A percentile compares a stretch with the other conserved stretches of the same genome.
Conservation (phyloP, 495 filamentous ascomycete genomes). For the Aspergillus sclerotioniger region DNA sequence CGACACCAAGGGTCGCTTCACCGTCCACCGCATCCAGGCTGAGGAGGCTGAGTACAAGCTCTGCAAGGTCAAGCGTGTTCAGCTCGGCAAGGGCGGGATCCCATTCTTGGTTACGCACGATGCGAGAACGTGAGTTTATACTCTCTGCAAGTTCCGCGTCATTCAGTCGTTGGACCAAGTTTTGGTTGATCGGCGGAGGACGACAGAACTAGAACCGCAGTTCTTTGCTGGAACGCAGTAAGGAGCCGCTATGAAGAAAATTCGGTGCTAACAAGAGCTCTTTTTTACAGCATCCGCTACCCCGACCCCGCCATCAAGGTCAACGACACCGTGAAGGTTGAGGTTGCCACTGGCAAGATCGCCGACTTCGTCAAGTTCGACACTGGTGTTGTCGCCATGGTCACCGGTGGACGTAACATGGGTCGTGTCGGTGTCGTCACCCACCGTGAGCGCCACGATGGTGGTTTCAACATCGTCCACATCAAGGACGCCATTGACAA, state of each 20-base stretch:
- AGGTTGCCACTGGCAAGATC: slow-evolving; percentile 95
- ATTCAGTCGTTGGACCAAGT: slow-evolving; percentile 99
- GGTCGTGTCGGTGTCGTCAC: slow-evolving; percentile 99
- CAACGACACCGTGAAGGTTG: slow-evolving; percentile 99
- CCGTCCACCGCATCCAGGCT: slow-evolving; percentile 95
- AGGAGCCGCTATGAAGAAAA: slow-evolving; percentile 28
- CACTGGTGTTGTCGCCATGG: slow-evolving; percentile 95
- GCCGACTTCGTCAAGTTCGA: slow-evolving; percentile 94
- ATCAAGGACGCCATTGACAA: slow-evolving; percentile 99
- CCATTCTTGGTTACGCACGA: slow-evolving; percentile 99
- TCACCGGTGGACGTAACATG: slow-evolving; percentile 98
- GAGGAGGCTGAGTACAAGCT: slow-evolving; percentile 99
- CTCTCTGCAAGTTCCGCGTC: slow-evolving; percentile 70
- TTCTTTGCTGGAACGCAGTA: slow-evolving; percentile 34
- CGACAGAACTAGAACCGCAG: slow-evolving; percentile 27
- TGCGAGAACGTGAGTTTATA: slow-evolving; percentile 96
- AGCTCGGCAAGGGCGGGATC: slow-evolving; percentile 98
- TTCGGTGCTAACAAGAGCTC: slow-evolving; percentile 36
- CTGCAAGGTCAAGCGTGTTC: slow-evolving; percentile 98
- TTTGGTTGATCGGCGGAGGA: slow-evolving; percentile 74
- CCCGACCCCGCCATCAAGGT: slow-evolving; percentile 97
- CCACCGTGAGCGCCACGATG: slow-evolving; percentile 98
- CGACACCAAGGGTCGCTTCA: slow-evolving; percentile 99
- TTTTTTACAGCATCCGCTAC: slow-evolving; percentile 82
- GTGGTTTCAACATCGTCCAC: slow-evolving; percentile 99